Base-by-base conservation (phyloP, 441 rosid genomes). In the Pelargonium cotyledonis region DNA sequence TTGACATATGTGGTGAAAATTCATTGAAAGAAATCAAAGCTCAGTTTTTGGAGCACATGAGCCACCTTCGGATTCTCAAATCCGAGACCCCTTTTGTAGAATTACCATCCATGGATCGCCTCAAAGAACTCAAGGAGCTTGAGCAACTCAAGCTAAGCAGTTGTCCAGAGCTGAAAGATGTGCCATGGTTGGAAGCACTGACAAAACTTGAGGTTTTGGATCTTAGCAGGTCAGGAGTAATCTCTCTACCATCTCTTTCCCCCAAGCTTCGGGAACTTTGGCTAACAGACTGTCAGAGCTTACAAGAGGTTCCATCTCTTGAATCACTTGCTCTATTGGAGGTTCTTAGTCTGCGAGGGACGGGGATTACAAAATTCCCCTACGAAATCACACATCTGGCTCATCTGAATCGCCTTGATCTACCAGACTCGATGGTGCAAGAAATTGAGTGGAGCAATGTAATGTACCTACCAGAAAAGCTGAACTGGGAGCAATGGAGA, bases 261-360 rank as follows among this genome's bases (percentile, higher is more conserved):
- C 63, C 11, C 78, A 72, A 73, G 38, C 68, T 86, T 19, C 16
- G 29, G 1, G 21, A 78, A 77, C 81, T 87, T 55, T 70, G 75
- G 67, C 69, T 83, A 35, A 72, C 68, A 29, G 72, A 71, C 47
- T 87, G 85, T 72, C 66, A 67, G 11, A 58, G 70, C 47, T 44
- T 83, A 19, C 41, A 57, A 8, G 15, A 46, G 16, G 60, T 76
- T 72, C 78, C 76, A 2, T 58, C 71, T 31, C 75, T 85, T 68
- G 72, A 76, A 57, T 68, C 67, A 44, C 73, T 76, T 61, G 65
- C 31, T 46, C 6, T 70, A 65, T 81, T 88, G 35, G 79, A 77
- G 70, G 80, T 80, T 66, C 78, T 81, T 14, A 77, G 84, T 70
- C 72, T 84, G 11, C 83, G 83, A 6, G 84, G 79, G 26, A 71